These are phyloP conservation scores for Brassica cretica DNA, from an alignment of 345 rosid genomes.

Conservation along the genomic window DNA sequence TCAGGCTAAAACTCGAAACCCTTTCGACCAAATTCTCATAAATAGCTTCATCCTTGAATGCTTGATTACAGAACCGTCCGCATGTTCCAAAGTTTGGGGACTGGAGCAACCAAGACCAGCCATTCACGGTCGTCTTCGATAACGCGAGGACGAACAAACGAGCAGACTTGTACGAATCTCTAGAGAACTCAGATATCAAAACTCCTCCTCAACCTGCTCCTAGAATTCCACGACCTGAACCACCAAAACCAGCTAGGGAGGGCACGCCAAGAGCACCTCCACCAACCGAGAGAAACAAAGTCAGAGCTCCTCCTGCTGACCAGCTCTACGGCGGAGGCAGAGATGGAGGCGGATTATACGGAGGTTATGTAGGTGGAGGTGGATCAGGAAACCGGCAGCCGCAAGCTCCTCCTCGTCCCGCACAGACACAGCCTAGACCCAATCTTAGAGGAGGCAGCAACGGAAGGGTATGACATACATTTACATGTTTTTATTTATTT, in stretches of 20 bases:
- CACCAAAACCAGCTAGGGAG: conserved; percentile 13
- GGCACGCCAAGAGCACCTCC: conserved; percentile 11
- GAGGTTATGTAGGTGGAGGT: conserved; percentile 27
- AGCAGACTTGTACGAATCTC: conserved; percentile 29
- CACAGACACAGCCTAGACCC: conserved; percentile 16
- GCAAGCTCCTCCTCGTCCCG: conserved; percentile 26
- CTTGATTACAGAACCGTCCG: conserved; percentile 35
- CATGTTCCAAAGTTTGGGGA: conserved; percentile 46
- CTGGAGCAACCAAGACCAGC: conserved; percentile 40
- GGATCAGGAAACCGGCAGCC: conserved; percentile 30
- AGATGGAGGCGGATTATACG: conserved; percentile 19
- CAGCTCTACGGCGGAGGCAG: conserved; percentile 25
- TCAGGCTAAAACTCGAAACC: background rate
- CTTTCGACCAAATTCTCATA: background rate
- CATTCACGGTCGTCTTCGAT: conserved; percentile 39
- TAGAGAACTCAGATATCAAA: conserved; percentile 26
- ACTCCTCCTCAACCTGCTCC: conserved; percentile 37
- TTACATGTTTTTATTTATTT: no score
- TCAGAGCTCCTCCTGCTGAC: conserved; percentile 51
- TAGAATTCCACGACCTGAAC: conserved; percentile 27
- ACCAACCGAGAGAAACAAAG: conserved; percentile 54
- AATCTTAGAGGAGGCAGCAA: conserved; percentile 22
- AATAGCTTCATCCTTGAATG: background rate
- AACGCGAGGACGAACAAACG: conserved; percentile 39
- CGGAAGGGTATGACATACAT: conserved; percentile 32